Conservation (phyloP, 768 basidiomycete genomes). For the Vararia minispora region DNA sequence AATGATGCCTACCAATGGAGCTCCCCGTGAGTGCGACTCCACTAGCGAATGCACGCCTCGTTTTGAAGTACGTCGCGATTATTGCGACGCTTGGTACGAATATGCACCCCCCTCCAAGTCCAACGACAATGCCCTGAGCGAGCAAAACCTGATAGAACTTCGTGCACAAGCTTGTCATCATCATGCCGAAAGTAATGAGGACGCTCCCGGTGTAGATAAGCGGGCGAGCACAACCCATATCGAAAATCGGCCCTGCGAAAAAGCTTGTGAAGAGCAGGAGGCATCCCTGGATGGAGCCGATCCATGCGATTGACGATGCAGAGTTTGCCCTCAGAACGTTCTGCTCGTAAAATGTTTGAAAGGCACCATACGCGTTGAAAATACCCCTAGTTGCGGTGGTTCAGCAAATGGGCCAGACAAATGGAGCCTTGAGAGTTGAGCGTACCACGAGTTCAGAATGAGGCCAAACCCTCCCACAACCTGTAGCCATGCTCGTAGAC, state of each 20-base stretch:
- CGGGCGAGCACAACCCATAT: slow-evolving; percentile 12
- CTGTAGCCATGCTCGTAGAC: neutral
- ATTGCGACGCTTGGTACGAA: slow-evolving; percentile 33
- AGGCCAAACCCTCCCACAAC: neutral
- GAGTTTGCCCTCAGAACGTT: slow-evolving; percentile 15
- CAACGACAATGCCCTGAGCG: slow-evolving; percentile 31
- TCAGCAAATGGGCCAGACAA: no score
- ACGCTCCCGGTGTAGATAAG: slow-evolving; percentile 14
- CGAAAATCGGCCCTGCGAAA: slow-evolving; percentile 13
- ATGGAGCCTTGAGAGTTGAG: no score
- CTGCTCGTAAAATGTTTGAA: slow-evolving; percentile 16
- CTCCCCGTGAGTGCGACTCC: slow-evolving; percentile 32
- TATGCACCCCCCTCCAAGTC: slow-evolving; percentile 31
- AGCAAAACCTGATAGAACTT: slow-evolving; percentile 27
- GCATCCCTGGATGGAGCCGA: slow-evolving; percentile 16
- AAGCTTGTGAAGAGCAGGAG: slow-evolving; percentile 4
- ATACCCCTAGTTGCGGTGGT: no score
- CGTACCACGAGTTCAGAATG: slow-evolving; percentile 1
- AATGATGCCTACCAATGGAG: slow-evolving; percentile 13
- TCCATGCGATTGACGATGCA: slow-evolving; percentile 18
- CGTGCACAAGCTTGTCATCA: slow-evolving; percentile 12
- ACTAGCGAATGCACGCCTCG: slow-evolving; percentile 29
- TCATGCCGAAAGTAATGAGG: slow-evolving; percentile 9
- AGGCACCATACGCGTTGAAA: slow-evolving; percentile 4
- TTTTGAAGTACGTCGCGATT: slow-evolving; percentile 34